A percentile compares a stretch with the other conserved stretches of the same genome.
Conservation (phyloP, 2,329 filamentous ascomycete species). For the Exophiala sp. region DNA sequence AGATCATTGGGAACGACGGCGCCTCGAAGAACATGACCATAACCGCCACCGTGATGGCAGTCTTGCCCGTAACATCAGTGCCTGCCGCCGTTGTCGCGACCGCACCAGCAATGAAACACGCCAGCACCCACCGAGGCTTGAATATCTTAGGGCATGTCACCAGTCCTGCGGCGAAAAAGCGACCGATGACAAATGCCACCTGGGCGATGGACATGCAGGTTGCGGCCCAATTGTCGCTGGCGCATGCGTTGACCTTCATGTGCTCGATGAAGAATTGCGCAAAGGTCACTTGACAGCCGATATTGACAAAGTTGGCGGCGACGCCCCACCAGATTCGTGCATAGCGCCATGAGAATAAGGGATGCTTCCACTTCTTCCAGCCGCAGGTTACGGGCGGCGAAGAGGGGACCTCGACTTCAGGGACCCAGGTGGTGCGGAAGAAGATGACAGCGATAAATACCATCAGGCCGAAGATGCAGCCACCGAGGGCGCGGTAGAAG, state of each 20-base stretch:
- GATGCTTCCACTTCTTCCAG: conserved; percentile 27
- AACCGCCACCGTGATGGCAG: conserved; percentile 56
- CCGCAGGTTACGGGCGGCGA: conserved; percentile 53
- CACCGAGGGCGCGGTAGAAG: conserved; percentile 72
- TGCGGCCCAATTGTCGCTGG: conserved; percentile 56
- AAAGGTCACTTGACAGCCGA: conserved; percentile 63
- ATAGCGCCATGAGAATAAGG: conserved; percentile 50
- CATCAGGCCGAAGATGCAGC: conserved; percentile 65
- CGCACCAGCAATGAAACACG: conserved; percentile 62
- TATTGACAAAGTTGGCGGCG: conserved; percentile 75
- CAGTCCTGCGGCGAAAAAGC: conserved; percentile 64
- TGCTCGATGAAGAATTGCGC: conserved; percentile 71
- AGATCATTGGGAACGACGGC: conserved; percentile 77
- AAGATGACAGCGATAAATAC: conserved; percentile 36
- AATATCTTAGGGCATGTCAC: conserved; percentile 55
- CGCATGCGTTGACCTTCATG: conserved; percentile 55
- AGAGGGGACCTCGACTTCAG: conserved; percentile 68
- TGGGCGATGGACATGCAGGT: conserved; percentile 72
- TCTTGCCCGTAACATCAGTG: conserved; percentile 46
- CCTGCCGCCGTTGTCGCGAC: conserved; percentile 57
- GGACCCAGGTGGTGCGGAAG: conserved; percentile 67
- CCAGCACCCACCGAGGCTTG: conserved; percentile 66
- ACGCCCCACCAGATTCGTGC: conserved; percentile 73
- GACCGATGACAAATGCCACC: conserved; percentile 67
- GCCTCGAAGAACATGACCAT: conserved; percentile 77